Conservation (phyloP, 2,329 filamentous ascomycete species). For the Phyllachora maydis region DNA sequence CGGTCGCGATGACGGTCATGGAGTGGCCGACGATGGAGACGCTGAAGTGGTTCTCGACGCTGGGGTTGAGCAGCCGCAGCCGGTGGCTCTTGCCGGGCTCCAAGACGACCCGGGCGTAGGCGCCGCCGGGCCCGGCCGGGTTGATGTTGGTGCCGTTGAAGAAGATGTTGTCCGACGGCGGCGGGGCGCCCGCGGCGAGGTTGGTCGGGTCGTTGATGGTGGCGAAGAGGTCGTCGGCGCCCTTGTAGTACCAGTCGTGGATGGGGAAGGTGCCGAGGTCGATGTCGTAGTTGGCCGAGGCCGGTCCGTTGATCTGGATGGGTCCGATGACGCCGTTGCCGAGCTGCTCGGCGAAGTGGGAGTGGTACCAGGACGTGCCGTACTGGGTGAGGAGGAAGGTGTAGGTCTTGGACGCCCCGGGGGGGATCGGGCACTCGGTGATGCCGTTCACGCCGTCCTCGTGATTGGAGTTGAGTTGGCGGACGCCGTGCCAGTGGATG, state of each 20-base stretch:
- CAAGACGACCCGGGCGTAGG: constrained; percentile 12
- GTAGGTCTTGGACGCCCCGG: constrained; percentile 13
- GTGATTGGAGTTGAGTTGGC: constrained; percentile 18
- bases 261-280: constrained; percentile 29
- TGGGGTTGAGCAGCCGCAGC: constrained; percentile 27
- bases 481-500: constrained; percentile 25
- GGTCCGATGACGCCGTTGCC: constrained; percentile 26
- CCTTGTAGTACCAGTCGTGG: constrained; percentile 27
- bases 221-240: constrained; percentile 2
- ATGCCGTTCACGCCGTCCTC: constrained; percentile 22
- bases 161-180: constrained; percentile 14
- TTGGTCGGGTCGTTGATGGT: constrained; percentile 2
- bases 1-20: constrained; percentile 28
- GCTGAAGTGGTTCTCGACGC: constrained; percentile 22
- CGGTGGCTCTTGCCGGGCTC: constrained; percentile 21
- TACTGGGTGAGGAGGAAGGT: constrained; percentile 15
- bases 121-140: constrained; percentile 8
- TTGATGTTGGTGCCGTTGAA: constrained; percentile 20
- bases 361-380: constrained; percentile 22
- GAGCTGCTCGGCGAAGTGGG: constrained; percentile 24
- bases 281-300: constrained; percentile 19
- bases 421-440: constrained; percentile 19
- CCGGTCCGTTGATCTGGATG: constrained; percentile 23
- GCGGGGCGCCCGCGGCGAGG: constrained; percentile 6
- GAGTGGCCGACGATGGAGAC: constrained; percentile 30